These are phyloP conservation scores for Creolimax fragrantissima DNA, from an alignment of 78 protist species.

Conservation along the genomic window DNA sequence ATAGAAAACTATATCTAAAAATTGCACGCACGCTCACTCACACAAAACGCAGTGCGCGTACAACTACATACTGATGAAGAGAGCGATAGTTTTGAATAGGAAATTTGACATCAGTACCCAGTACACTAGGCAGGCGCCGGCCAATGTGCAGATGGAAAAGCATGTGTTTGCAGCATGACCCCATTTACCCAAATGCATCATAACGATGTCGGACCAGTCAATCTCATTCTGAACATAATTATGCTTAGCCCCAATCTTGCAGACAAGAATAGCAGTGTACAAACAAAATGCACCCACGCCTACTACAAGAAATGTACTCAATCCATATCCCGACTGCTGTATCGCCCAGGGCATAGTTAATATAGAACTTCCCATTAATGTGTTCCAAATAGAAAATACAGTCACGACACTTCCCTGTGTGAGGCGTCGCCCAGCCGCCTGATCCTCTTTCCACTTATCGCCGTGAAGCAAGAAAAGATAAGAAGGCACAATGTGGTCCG, in stretches of 20 bases:
- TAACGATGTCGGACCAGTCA: constrained; percentile 17
- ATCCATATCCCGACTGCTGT: constrained; percentile 21
- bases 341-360: constrained; percentile 48
- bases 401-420: neutral
- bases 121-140: constrained; percentile 28
- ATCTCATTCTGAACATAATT: neutral
- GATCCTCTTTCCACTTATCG: neutral
- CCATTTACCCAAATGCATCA: neutral
- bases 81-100: neutral
- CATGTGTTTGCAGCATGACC: neutral
- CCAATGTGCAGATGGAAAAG: neutral
- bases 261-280: constrained; percentile 21
- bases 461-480: neutral
- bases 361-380: constrained; percentile 40
- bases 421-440: neutral
- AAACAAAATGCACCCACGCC: neutral
- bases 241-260: neutral
- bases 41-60: too few relatives aligned
- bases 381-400: constrained; percentile 43
- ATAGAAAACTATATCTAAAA: too few relatives aligned
- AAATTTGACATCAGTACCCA: constrained; percentile 19
- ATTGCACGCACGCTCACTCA: too few relatives aligned
- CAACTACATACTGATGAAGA: neutral
- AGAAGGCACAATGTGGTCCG: neutral
- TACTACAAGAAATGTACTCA: neutral